Evolutionary conservation across 352 stramenopile genomes (phyloP), one percentile per base, ranked within the genome.

Genomic region (Phytophthora europaea): DNA sequence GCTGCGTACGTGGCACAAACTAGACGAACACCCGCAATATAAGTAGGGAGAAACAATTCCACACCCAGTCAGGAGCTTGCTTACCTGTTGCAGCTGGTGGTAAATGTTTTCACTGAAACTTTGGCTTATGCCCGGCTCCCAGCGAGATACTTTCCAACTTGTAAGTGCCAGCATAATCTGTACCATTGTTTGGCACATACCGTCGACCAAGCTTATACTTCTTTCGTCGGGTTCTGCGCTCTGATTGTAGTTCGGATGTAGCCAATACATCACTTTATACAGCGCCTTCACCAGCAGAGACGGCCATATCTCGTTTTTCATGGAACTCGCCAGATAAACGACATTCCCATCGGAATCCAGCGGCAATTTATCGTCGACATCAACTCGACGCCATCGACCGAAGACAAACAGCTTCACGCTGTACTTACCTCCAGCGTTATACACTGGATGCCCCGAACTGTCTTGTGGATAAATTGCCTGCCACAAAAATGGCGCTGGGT

Each of bases 371-470:
- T 95, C 89, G 64, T 96, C 89, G 6, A 95, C 60, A 62, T 94
- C 85, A 10, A 95, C 50, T 9, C 83, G 77, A 18, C 89, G 76
- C 89, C 89, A 96, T 36, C 84, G 90, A 3, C 89, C 89, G 16
- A 88, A 73, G 16, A 93, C 72, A 31, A 91, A 95, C 3, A 95
- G 58, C 45, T 87, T 87, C 18, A 96, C 84, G 7, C 79, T 81
- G 66, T 95, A 96, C 51, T 93, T 93, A 12, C 86, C 89, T n/a
- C 82, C 83, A 2, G 85, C 67, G 50, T 91, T 94, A 63, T 92
- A 93, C 0, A 89, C 57, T 0, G 89, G 89, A 0, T 84, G 56
- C 0, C 81, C 73, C 0, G 55, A 54, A 2, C 65, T 68, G 28
- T 92, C 84, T 68, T 96, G 88, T 0, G 89, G 89, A 40, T 91